Conservation (phyloP, 208 protist genomes). For the Acanthamoeba lenticulata region DNA sequence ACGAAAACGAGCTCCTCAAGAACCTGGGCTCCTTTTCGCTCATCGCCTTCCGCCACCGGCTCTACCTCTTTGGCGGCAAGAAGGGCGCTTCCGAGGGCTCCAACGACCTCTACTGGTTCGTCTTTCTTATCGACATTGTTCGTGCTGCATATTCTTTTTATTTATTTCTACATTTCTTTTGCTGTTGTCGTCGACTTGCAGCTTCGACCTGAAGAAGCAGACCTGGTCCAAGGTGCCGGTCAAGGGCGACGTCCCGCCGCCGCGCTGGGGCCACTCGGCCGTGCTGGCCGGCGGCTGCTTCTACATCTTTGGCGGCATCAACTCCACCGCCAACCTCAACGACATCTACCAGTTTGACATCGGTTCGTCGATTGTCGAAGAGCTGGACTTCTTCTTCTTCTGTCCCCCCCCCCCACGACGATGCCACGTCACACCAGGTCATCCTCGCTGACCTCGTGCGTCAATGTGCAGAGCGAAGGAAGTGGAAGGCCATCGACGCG, state of each 20-base stretch:
- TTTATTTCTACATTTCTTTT: neutral
- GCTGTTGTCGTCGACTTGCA: neutral
- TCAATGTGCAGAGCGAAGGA: neutral
- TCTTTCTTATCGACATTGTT: neutral
- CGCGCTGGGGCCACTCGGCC: neutral
- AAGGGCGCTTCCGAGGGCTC: neutral
- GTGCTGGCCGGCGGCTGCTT: neutral
- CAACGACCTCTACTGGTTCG: conserved; percentile 36
- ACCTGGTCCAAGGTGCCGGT: neutral
- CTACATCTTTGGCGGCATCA: conserved; percentile 33
- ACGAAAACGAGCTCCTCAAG: neutral
- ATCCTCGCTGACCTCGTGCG: neutral
- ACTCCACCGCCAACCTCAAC: conserved; percentile 25
- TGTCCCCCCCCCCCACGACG: too few relatives aligned
- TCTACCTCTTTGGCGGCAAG: conserved; percentile 26
- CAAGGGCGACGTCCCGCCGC: conserved; percentile 12
- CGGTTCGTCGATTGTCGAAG: neutral
- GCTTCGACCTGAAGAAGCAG: neutral
- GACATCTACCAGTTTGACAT: conserved; percentile 41
- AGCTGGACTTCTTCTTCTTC: neutral
- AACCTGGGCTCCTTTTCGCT: conserved; percentile 31
- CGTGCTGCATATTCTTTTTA: neutral
- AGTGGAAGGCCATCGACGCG: neutral
- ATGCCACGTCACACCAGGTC: too few relatives aligned
- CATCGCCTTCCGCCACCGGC: neutral